Evolutionary conservation across 305 asterid genomes (phyloP), one percentile per base, ranked within the genome.

Genomic region (Fraxinus sp.): DNA sequence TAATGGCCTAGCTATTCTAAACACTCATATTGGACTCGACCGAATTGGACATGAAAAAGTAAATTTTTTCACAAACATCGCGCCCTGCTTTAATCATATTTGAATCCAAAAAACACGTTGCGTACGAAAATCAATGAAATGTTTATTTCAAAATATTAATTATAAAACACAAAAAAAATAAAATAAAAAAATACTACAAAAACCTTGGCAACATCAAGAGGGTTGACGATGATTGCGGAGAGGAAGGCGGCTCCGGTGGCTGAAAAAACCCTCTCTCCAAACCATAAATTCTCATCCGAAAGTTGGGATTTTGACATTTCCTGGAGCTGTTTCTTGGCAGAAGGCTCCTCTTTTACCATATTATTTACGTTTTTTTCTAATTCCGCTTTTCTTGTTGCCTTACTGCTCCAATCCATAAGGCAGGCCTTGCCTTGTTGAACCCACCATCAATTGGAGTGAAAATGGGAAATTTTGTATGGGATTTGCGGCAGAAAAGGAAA

Each of bases 131-230:
- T 14, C 32, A 72, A 22, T 30, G 11, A 3, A 26, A n/a, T 22
- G 5, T 24, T 14, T 76, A 43, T 26, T 59, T 70, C 35, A 13
- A 76, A n/a, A 52, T 7, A 55, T 55, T 57, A 59, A 62, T 9
- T 37, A 8, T 57, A 52, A 59, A 81, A 80, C 62, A 11, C 6
- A 13, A 49, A 73, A 43, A 30, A 28, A 43, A 1, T 33, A 73
- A 16, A 16, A 16, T 7, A 24, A 1, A 52, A 73, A 16, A 16
- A 16, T 7, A 24, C 57, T n/a, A 20, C 46, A 32, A 52, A 55
- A 62, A 93, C 99, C 98, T 95, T 95, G 71, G 93, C 99, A 74
- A 95, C 97, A 85, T 95, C 99, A 49, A 95, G 99, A 80, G 98
- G 99, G 88, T 95, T 94, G 78, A 93, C 95, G 77, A 95, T 77